Evolutionary conservation across 2,329 filamentous ascomycete species (phyloP).

Genomic region (Clonostachys sp.): DNA sequence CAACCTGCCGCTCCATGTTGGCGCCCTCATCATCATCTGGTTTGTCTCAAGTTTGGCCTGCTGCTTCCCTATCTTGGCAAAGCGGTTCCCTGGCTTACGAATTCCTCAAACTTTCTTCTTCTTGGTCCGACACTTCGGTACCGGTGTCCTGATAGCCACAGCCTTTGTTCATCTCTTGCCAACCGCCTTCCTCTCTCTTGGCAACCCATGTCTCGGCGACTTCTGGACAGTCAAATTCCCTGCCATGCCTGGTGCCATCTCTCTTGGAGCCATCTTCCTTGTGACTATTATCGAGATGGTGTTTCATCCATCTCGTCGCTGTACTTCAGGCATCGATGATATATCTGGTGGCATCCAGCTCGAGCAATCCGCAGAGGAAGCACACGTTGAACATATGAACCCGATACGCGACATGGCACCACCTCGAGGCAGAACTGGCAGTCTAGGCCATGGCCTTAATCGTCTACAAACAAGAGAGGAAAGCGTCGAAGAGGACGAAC

Average conservation of each 20-base stretch:
- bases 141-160: slow-evolving; percentile 69
- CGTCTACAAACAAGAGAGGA: slow-evolving; percentile 11
- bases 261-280: slow-evolving; percentile 72
- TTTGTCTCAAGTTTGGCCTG: slow-evolving; percentile 42
- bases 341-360: not conserved
- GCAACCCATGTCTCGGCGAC: slow-evolving; percentile 61
- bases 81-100: slow-evolving; percentile 43
- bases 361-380: not conserved
- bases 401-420: slow-evolving; percentile 24
- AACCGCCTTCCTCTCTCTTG: slow-evolving; percentile 60
- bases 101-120: slow-evolving; percentile 54
- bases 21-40: slow-evolving; percentile 48
- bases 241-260: slow-evolving; percentile 75
- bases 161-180: slow-evolving; percentile 74
- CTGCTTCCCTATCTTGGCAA: slow-evolving; percentile 49
- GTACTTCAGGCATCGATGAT: not conserved
- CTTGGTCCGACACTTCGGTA: slow-evolving; percentile 65
- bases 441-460: slow-evolving; percentile 24
- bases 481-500: not conserved
- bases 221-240: slow-evolving; percentile 74
- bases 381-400: not conserved
- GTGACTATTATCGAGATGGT: slow-evolving; percentile 79
- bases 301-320: slow-evolving; percentile 38
- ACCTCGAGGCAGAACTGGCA: slow-evolving; percentile 20
- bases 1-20: slow-evolving; percentile 53